Percentiles rank a stretch among this genome's conserved stretches.
Evolutionary conservation across 495 filamentous ascomycete genomes (phyloP).

Genomic region (Aspergillus wentii): DNA sequence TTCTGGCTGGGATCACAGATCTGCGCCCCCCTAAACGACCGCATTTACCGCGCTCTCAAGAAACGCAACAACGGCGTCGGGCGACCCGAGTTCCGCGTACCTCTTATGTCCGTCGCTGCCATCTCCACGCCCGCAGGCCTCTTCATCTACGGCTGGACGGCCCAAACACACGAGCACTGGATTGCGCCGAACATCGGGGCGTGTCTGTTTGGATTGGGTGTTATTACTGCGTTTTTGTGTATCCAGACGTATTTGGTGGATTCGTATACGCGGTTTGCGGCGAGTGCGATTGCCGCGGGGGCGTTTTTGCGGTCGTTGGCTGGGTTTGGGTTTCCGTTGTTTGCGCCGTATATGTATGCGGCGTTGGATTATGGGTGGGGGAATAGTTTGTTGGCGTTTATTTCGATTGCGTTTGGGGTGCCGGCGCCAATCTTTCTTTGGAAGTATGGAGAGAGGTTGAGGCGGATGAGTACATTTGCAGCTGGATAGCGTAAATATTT

Average conservation of each 20-base stretch:
- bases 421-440: constrained; percentile 59
- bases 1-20: constrained; percentile 62
- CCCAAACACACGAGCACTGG: constrained; percentile 59
- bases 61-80: constrained; percentile 51
- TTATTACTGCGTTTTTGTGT: constrained; percentile 63
- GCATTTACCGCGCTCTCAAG: constrained; percentile 54
- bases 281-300: constrained; percentile 63
- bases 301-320: constrained; percentile 62
- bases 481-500: too few relatives aligned
- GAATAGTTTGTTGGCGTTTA: constrained; percentile 56
- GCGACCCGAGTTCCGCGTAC: constrained; percentile 63
- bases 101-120: constrained; percentile 54
- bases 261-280: constrained; percentile 68
- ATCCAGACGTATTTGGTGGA: constrained; percentile 77
- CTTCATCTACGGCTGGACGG: constrained; percentile 70
- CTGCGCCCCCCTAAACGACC: constrained; percentile 58
- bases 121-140: constrained; percentile 59
- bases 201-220: constrained; percentile 51
- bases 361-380: constrained; percentile 59
- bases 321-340: constrained; percentile 75
- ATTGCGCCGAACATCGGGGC: constrained; percentile 69
- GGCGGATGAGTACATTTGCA: constrained; percentile 63
- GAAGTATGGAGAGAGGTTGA: constrained; percentile 50
- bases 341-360: constrained; percentile 61
- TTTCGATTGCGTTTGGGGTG: constrained; percentile 49